Evolutionary conservation across 2,329 filamentous ascomycete genomes (phyloP).

Genomic region (Monilinia laxa): DNA sequence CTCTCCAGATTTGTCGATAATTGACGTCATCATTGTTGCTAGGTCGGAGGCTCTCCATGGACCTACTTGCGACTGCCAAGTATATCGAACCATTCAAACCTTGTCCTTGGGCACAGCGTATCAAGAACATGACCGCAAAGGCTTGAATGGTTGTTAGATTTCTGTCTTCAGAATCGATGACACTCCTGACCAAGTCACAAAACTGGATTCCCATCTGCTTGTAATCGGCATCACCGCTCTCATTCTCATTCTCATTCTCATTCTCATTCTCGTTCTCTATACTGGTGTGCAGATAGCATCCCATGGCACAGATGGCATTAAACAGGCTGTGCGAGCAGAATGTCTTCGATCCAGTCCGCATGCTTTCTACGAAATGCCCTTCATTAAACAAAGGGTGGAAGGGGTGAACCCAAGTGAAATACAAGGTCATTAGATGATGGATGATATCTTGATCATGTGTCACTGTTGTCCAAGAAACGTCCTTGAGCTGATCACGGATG

Average conservation of each 20-base stretch:
- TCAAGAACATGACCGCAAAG: conserved; percentile 40
- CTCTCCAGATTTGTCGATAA: conserved; percentile 34
- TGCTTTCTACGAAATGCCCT: conserved; percentile 37
- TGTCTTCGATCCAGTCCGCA: conserved; percentile 27
- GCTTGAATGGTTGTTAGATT: conserved; percentile 38
- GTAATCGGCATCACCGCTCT: conserved; percentile 34
- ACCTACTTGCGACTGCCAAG: conserved; percentile 34
- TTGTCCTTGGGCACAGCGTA: conserved; percentile 36
- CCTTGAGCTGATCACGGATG: conserved; percentile 24
- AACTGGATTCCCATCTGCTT: conserved; percentile 35
- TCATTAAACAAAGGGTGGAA: conserved; percentile 41
- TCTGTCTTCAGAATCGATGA: conserved; percentile 33
- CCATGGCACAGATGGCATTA: conserved; percentile 41
- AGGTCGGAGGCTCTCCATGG: conserved; percentile 27
- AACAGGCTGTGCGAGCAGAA: conserved; percentile 39
- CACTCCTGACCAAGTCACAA: conserved; percentile 31
- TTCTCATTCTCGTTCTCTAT: conserved; percentile 25
- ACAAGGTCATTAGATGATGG: conserved; percentile 40
- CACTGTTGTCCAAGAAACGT: conserved; percentile 37
- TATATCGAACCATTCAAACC: conserved; percentile 37
- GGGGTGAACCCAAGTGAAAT: conserved; percentile 42
- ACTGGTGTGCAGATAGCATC: conserved; percentile 37
- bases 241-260: neutral
- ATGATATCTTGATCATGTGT: conserved; percentile 33
- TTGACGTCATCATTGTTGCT: conserved; percentile 30